phyloP scores from a whole-genome alignment of 805 yeast genomes.

The Sugiyamaella qingdaonensis region DNA sequence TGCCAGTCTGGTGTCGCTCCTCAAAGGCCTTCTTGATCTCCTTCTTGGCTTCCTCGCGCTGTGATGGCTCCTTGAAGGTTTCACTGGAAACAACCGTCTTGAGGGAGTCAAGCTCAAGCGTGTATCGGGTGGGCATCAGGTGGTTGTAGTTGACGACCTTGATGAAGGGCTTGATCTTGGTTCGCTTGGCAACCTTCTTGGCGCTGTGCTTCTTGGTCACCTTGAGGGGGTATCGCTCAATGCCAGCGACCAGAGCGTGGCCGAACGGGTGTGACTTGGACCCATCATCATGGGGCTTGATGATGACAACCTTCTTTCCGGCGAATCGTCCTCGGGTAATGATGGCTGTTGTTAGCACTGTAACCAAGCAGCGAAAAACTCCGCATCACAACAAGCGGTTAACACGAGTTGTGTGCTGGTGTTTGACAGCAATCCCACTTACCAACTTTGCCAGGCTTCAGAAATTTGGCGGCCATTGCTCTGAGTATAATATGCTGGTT shows the following conservation, averaged over 20 bases:
- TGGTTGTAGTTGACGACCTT: constrained; percentile 99
- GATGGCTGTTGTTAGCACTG: constrained; percentile 60
- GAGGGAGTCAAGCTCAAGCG: constrained; percentile 93
- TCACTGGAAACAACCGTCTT: constrained; percentile 88
- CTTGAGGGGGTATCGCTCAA: constrained; percentile 97
- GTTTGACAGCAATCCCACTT: constrained; percentile 36
- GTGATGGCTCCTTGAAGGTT: constrained; percentile 95
- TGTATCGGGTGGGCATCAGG: constrained; percentile 99
- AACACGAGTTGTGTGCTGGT: not conserved
- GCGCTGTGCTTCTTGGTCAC: constrained; percentile 92
- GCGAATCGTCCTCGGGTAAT: constrained; percentile 99
- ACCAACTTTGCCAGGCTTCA: constrained; percentile 99
- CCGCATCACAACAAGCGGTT: too few relatives aligned
- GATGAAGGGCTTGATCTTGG: constrained; percentile 98
- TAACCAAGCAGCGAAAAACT: too few relatives aligned
- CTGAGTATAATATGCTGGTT: constrained; percentile 1
- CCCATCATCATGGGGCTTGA: constrained; percentile 98
- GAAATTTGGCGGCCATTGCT: constrained; percentile 87
- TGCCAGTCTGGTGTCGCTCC: constrained; percentile 98
- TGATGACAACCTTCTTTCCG: constrained; percentile 99
- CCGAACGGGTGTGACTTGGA: constrained; percentile 98
- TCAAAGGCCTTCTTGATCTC: constrained; percentile 98
- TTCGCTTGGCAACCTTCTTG: constrained; percentile 95
- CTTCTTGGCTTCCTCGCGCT: constrained; percentile 98
- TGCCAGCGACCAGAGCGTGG: constrained; percentile 99